These are phyloP conservation scores for Rhodamnia argentea DNA, from an alignment of 345 rosid genomes.

Conservation along the genomic window DNA sequence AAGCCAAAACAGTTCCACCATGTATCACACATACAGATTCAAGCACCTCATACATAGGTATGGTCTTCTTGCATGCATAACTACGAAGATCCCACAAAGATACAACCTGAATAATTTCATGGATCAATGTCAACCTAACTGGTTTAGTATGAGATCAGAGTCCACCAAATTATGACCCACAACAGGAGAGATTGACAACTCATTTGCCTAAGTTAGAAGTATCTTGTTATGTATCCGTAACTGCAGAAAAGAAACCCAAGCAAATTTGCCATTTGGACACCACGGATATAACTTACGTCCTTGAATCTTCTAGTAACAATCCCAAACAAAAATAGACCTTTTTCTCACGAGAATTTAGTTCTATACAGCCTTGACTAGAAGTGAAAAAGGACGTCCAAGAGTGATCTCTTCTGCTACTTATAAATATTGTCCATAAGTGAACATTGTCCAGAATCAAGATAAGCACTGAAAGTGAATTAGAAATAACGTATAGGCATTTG, in stretches of 20 bases:
- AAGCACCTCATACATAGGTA: slow-evolving; percentile 74
- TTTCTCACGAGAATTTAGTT: neutral
- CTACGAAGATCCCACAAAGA: slow-evolving; percentile 84
- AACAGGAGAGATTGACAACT: neutral
- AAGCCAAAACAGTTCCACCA: slow-evolving; percentile 42
- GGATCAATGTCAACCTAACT: neutral
- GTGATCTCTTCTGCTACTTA: neutral
- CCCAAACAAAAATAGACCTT: neutral
- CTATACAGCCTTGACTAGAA: neutral
- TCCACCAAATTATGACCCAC: neutral
- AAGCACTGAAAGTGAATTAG: neutral
- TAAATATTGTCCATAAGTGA: neutral
- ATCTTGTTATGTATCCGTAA: neutral
- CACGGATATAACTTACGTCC: neutral
- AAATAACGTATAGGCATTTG: neutral
- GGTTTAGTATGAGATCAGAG: neutral
- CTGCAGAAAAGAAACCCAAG: neutral
- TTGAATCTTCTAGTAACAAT: neutral
- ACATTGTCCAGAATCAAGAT: neutral
- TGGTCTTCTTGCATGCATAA: slow-evolving; percentile 60
- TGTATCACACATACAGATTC: slow-evolving; percentile 59
- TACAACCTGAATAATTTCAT: slow-evolving; percentile 55
- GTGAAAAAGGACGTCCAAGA: neutral
- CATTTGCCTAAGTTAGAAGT: neutral
- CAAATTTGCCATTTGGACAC: neutral